These are phyloP conservation scores for Fusarium nygamai DNA, from an alignment of 2,329 filamentous ascomycete genomes.

Conservation along the genomic window DNA sequence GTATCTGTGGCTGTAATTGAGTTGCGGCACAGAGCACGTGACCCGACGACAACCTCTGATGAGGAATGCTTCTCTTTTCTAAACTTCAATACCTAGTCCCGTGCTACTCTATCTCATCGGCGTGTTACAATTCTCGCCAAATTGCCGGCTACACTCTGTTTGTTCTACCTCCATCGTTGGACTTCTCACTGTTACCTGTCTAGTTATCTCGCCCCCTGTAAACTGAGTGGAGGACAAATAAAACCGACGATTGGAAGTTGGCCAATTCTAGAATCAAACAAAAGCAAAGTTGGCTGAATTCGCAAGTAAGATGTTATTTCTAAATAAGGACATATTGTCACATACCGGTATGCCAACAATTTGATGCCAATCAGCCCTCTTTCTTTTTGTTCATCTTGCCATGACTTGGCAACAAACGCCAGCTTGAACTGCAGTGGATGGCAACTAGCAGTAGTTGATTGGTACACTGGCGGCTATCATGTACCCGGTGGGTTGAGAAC, in stretches of 20 bases:
- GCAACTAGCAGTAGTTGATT: background rate
- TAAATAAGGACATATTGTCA: background rate
- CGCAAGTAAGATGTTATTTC: background rate
- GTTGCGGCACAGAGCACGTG: slow-evolving; percentile 17
- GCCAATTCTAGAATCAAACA: background rate
- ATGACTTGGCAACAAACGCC: background rate
- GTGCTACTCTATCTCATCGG: background rate
- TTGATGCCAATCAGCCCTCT: background rate
- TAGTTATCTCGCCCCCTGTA: background rate
- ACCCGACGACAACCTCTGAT: background rate
- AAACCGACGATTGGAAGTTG: background rate
- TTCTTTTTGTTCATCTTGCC: background rate
- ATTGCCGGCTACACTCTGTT: background rate
- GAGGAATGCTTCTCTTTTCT: background rate
- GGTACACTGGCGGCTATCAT: slow-evolving; percentile 11
- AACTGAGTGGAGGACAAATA: background rate
- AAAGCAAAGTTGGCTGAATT: slow-evolving; percentile 7
- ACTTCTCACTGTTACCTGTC: background rate
- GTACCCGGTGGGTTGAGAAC: background rate
- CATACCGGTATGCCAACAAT: background rate
- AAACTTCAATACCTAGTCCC: background rate
- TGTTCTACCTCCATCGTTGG: background rate
- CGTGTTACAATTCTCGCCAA: background rate
- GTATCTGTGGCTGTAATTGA: slow-evolving; percentile 3
- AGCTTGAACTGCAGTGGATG: background rate